Base-by-base conservation (phyloP, 2,329 filamentous ascomycete species). In the Diaporthe ilicicola region DNA sequence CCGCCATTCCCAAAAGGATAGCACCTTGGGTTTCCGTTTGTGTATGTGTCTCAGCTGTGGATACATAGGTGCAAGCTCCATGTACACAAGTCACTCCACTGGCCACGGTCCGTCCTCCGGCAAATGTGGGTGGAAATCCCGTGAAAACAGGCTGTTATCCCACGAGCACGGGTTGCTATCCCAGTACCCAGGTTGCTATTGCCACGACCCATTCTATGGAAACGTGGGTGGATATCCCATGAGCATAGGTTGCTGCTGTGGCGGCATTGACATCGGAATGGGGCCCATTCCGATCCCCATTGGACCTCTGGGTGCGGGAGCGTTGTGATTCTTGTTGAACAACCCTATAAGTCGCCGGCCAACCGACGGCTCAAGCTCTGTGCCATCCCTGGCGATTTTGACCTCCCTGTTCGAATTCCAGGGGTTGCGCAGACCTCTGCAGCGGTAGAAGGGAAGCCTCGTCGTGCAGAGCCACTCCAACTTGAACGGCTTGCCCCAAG, bases 401-500 rank as follows among this genome's bases (percentile, higher is more conserved):
- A 98, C 93, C 78, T 98, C 95, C 66, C 95, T 87, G 77, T 98
- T 97, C 5, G 94, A 93, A 80, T 98, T 98, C 94, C 94, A 97
- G 0, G 94, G 93, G 78, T 98, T 98, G 42, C 95, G 89, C 69
- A 98, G 82, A 0, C 95, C 95, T 74, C 94, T 86, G 0, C 95
- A 97, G 53, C 93, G 90, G 79, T 96, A 97, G 78, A 98, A 98
- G 0, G 95, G 94, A 6, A 98, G 86, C 44, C 91, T 89, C 68
- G 88, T 90, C 6, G 93, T 97, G 15, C 94, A 97, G 9, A 97
- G 80, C 95, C 95, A 98, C 81, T 97, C 91, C 55, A 98, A 88
- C 76, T 91, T 90, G 85, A 98, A 98, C 0, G 95, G 95, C 76
- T 95, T 97, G 17, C 95, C 95, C 91, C 94, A 97, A 12, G 91